Percentiles rank a stretch among this genome's conserved stretches.
Conservation (phyloP, 2,329 filamentous ascomycete genomes). For the Teratosphaeria zuluensis region DNA sequence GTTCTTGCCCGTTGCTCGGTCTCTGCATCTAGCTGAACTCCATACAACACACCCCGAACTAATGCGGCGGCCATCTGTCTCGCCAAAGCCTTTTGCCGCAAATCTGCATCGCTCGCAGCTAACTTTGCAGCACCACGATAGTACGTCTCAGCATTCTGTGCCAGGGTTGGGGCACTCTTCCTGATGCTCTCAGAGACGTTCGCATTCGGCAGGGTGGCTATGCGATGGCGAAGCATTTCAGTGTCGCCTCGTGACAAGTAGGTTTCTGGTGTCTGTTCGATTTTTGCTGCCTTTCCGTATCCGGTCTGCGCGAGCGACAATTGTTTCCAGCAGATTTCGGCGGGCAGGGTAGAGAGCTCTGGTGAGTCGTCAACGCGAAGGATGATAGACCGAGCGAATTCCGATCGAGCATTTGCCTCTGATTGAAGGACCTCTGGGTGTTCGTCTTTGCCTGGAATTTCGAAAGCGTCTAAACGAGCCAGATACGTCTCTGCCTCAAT, state of each 20-base stretch:
- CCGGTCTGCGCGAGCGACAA: constrained; percentile 42
- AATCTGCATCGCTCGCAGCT: constrained; percentile 16
- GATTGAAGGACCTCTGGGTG: constrained; percentile 45
- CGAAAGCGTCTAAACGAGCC: constrained; percentile 25
- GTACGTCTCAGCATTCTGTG: constrained; percentile 49
- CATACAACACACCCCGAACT: constrained; percentile 30
- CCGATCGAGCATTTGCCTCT: constrained; percentile 21
- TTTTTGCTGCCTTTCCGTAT: constrained; percentile 42
- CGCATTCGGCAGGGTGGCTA: constrained; percentile 29
- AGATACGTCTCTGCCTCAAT: constrained; percentile 47
- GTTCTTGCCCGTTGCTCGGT: constrained; percentile 15
- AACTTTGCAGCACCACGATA: constrained; percentile 42
- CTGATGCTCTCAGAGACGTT: constrained; percentile 33
- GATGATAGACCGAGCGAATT: constrained; percentile 19
- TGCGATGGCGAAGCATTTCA: constrained; percentile 44
- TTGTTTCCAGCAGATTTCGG: constrained; percentile 40
- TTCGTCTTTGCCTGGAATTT: constrained; percentile 33
- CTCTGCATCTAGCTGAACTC: constrained; percentile 32
- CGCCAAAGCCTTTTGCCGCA: constrained; percentile 34
- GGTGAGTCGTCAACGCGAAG: constrained; percentile 14
- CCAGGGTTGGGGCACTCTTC: constrained; percentile 37
- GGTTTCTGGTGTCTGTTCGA: constrained; percentile 35
- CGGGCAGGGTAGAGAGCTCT: constrained; percentile 7
- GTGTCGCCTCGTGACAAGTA: constrained; percentile 47
- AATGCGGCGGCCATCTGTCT: constrained; percentile 28